Evolutionary conservation across 192 early-diverging fungal genomes (phyloP).

Genomic region (Chytriomyces hyalinus): DNA sequence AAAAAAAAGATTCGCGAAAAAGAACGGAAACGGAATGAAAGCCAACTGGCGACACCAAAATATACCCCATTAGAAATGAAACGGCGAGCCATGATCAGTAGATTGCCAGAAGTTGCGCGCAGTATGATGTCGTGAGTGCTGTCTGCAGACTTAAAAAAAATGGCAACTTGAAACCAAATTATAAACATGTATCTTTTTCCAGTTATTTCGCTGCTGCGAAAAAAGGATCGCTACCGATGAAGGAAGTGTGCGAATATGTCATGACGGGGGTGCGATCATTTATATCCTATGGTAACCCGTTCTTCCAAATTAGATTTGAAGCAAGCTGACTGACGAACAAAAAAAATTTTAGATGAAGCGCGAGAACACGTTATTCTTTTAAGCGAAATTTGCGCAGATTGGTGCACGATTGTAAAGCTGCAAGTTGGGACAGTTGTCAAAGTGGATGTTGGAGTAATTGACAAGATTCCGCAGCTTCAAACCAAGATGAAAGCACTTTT

Average conservation of each 20-base stretch:
- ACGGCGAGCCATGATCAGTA: constrained; percentile 40
- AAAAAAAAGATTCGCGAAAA: constrained; percentile 38
- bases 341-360: constrained; percentile 31
- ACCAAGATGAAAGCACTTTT: constrained; percentile 20
- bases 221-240: constrained; percentile 35
- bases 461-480: neutral
- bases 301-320: neutral
- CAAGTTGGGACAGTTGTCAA: constrained; percentile 20
- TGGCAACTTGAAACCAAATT: neutral
- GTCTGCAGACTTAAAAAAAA: neutral
- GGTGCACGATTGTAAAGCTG: constrained; percentile 36
- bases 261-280: constrained; percentile 15
- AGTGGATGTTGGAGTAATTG: neutral
- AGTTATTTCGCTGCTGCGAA: constrained; percentile 29
- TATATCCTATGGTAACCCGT: constrained; percentile 38
- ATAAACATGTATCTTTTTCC: neutral
- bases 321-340: neutral
- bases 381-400: constrained; percentile 39
- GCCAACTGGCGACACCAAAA: constrained; percentile 25
- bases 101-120: constrained; percentile 35
- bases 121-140: constrained; percentile 36
- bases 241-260: constrained; percentile 37
- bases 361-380: constrained; percentile 36
- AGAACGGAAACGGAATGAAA: constrained; percentile 35
- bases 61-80: constrained; percentile 33